Conservation (phyloP, 2,329 filamentous ascomycete species). For the Dryadomyces sulphureus region DNA sequence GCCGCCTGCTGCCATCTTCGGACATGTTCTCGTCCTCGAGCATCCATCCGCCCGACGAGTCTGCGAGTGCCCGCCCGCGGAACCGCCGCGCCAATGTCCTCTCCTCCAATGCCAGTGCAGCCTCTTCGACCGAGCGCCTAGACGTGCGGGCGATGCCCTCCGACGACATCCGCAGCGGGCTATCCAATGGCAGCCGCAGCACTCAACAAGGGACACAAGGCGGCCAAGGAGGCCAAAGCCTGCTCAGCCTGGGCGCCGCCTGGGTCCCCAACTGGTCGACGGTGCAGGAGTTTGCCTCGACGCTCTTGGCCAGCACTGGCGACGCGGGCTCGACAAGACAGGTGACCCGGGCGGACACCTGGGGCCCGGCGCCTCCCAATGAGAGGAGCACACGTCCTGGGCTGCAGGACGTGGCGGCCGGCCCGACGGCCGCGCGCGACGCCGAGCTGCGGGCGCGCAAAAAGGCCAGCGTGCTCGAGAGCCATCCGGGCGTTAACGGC, state of each 20-base stretch:
- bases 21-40: slow-evolving; percentile 30
- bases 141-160: slow-evolving; percentile 13
- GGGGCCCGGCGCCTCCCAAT: slow-evolving; percentile 35
- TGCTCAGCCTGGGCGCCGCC: slow-evolving; percentile 14
- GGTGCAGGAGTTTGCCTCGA: slow-evolving; percentile 37
- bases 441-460: slow-evolving; percentile 39
- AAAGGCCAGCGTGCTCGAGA: slow-evolving; percentile 45
- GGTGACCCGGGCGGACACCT: slow-evolving; percentile 18
- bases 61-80: slow-evolving; percentile 29
- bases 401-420: slow-evolving; percentile 35
- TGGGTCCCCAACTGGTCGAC: slow-evolving; percentile 40
- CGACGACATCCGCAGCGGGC: no score
- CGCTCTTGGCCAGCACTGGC: slow-evolving; percentile 22
- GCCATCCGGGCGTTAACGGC: slow-evolving; percentile 43
- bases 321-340: slow-evolving; percentile 18
- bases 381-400: slow-evolving; percentile 18
- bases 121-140: slow-evolving; percentile 13
- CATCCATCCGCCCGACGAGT: slow-evolving; percentile 25
- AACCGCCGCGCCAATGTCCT: slow-evolving; percentile 27
- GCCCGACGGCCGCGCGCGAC: slow-evolving; percentile 33
- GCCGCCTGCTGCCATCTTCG: slow-evolving; percentile 15
- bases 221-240: no score
- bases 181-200: not conserved
- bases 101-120: slow-evolving; percentile 15
- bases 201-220: not conserved